Percentiles rank a stretch among this genome's conserved stretches.
Evolutionary conservation across 2,329 filamentous ascomycete species (phyloP).

Genomic region (Rutstroemia sydowiana): DNA sequence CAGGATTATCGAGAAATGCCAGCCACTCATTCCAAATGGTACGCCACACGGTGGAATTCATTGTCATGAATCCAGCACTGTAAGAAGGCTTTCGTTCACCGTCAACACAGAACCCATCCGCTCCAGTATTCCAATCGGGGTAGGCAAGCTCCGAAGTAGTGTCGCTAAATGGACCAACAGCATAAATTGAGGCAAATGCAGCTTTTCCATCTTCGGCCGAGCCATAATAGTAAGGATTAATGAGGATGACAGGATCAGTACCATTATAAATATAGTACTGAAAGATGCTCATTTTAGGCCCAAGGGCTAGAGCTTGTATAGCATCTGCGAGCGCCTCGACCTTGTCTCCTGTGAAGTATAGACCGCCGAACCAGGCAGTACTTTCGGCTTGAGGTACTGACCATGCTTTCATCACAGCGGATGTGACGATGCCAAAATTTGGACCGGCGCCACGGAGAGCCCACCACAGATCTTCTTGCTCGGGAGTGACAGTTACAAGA

Average conservation of each 20-base stretch:
- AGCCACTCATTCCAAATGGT: neutral
- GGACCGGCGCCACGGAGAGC: constrained; percentile 8
- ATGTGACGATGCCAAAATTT: constrained; percentile 10
- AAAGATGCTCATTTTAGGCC: constrained; percentile 4
- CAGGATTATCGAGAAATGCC: neutral
- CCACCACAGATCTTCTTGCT: constrained; percentile 2
- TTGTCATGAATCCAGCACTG: neutral
- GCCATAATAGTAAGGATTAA: neutral
- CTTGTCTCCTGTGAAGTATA: neutral
- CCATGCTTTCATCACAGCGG: constrained; percentile 3
- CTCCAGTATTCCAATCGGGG: neutral
- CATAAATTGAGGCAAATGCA: neutral
- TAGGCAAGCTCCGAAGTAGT: neutral
- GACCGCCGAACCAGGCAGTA: neutral
- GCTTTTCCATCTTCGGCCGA: neutral
- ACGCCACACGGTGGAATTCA: neutral
- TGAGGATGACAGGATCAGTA: constrained; percentile 16
- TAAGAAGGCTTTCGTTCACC: neutral
- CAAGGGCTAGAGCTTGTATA: neutral
- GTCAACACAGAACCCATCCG: neutral
- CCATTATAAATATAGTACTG: neutral
- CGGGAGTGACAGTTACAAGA: neutral
- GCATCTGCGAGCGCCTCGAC: neutral
- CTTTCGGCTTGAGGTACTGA: neutral
- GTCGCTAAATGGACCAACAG: neutral